Percentiles rank a stretch among this genome's conserved stretches.
Evolutionary conservation across 73 alveolate genomes (phyloP).

Genomic region (Blepharisma japonicum): DNA sequence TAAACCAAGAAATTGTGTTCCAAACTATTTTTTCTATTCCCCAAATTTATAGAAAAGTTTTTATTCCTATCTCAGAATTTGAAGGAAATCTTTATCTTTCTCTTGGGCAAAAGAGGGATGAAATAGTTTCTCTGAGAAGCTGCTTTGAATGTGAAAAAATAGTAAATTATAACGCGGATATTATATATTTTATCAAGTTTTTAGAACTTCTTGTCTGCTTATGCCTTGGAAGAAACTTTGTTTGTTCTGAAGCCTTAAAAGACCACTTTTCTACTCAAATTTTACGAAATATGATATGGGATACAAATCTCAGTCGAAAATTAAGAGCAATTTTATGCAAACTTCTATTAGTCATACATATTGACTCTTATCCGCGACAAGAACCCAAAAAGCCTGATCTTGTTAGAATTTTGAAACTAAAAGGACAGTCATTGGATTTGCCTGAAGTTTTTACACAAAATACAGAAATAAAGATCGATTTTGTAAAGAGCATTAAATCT

Average conservation of each 20-base stretch:
- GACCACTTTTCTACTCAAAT: neutral
- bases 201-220: neutral
- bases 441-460: neutral
- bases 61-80: no score
- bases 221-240: slow-evolving; percentile 16
- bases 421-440: neutral
- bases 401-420: neutral
- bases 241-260: neutral
- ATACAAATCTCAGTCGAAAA: neutral
- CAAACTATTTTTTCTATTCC: no score
- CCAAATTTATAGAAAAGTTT: no score
- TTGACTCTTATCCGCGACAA: slow-evolving; percentile 22
- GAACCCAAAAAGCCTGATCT: slow-evolving; percentile 21
- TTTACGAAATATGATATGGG: neutral
- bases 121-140: neutral
- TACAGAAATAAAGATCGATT: neutral
- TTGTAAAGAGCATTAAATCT: neutral
- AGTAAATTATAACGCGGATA: neutral
- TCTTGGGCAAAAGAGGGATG: no score
- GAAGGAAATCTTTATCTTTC: no score
- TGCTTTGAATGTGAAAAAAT: neutral
- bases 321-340: slow-evolving; percentile 22
- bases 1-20: no score
- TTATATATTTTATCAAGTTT: neutral
- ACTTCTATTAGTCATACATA: slow-evolving; percentile 1